Evolutionary conservation across 2,329 filamentous ascomycete genomes (phyloP).

Genomic region (Fusarium algeriense): DNA sequence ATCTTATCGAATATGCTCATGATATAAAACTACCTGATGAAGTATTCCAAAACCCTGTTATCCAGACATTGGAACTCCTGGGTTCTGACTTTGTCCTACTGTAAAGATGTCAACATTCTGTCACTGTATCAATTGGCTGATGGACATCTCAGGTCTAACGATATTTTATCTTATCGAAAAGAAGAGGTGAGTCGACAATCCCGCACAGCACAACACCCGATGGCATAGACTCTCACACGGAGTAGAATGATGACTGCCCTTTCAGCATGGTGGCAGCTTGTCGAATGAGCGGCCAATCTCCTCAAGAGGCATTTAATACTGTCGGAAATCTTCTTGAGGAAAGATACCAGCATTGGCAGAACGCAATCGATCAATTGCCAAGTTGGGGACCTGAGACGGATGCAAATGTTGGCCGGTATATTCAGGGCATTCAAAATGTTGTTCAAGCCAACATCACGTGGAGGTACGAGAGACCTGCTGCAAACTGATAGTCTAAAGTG

Average conservation of each 20-base stretch:
- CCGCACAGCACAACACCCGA: accelerated
- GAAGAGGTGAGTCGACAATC: not conserved
- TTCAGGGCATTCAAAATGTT: conserved; percentile 19
- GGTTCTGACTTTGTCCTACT: conserved; percentile 15
- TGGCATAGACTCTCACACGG: not conserved
- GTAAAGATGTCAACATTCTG: not conserved
- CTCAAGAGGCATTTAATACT: conserved; percentile 16
- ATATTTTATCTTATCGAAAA: conserved; percentile 16
- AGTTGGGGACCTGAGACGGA: conserved; percentile 14
- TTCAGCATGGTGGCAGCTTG: conserved; percentile 26
- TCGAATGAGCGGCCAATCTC: conserved; percentile 13
- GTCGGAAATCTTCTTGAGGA: conserved; percentile 6
- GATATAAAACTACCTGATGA: conserved; percentile 3
- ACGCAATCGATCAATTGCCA: not conserved
- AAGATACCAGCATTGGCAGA: conserved; percentile 6
- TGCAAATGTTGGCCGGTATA: conserved; percentile 2
- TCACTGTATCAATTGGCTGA: not conserved
- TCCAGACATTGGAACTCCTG: conserved; percentile 10
- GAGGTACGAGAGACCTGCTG: not conserved
- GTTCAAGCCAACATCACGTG: conserved; percentile 28
- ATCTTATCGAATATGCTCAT: conserved; percentile 18
- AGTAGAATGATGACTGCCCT: conserved; percentile 13
- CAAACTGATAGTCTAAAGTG: no score
- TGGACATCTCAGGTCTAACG: not conserved
- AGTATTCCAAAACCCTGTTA: not conserved